Conservation (phyloP, 139 green algal species). For the Mesotaenium endlicherianum region DNA sequence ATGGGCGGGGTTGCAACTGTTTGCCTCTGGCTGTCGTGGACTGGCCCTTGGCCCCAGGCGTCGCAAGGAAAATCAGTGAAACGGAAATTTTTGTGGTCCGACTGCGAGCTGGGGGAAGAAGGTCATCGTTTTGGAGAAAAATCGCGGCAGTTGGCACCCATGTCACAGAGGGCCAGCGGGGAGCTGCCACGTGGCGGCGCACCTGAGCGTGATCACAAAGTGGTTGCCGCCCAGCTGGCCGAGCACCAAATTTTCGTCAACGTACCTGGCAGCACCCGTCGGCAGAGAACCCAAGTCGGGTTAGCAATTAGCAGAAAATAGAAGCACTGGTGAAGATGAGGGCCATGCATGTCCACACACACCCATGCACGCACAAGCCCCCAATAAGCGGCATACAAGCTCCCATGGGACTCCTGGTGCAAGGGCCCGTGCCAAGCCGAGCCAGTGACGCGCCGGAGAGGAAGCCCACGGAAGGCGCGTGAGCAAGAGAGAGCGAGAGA, state of each 20-base stretch:
- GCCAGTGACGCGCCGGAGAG: background rate
- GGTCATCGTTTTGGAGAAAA: too few relatives aligned
- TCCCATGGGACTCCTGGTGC: background rate
- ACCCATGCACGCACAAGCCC: background rate
- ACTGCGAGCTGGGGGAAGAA: too few relatives aligned
- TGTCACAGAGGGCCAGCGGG: background rate
- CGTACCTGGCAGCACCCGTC: constrained; percentile 15
- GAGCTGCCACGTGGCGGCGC: background rate
- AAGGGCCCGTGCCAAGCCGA: background rate
- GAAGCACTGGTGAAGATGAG: background rate
- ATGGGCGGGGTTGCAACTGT: too few relatives aligned
- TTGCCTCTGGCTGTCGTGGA: too few relatives aligned
- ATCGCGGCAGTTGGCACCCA: too few relatives aligned
- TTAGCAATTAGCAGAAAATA: background rate
- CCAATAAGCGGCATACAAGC: background rate
- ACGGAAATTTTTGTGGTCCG: too few relatives aligned
- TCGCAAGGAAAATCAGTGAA: too few relatives aligned
- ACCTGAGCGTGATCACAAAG: constrained; percentile 74
- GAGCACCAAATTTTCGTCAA: constrained; percentile 58
- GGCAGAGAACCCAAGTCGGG: background rate
- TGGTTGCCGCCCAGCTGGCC: constrained; percentile 77
- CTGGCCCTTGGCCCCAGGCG: too few relatives aligned
- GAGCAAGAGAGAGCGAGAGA: background rate
- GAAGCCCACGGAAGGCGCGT: background rate
- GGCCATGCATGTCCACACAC: background rate